These are phyloP conservation scores for Brachypodium distachyon DNA, from an alignment of 202 grass and related monocot species.

Conservation along the genomic window DNA sequence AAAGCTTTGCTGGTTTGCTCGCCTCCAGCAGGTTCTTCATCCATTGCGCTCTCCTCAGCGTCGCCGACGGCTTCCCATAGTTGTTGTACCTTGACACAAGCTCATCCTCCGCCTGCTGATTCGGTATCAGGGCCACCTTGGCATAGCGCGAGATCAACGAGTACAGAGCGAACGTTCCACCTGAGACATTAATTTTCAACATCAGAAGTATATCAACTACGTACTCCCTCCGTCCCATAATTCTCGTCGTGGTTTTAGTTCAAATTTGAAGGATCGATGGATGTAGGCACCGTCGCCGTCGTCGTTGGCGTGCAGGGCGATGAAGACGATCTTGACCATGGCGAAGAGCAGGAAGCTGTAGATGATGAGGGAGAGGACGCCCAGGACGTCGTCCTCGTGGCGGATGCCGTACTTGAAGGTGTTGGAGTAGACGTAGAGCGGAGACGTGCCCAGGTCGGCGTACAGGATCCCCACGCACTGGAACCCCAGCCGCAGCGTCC, in stretches of 20 bases:
- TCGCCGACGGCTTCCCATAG: slow-evolving; percentile 12
- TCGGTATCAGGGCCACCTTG: slow-evolving; percentile 55
- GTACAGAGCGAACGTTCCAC: slow-evolving; percentile 78
- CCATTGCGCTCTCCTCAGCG: slow-evolving; percentile 44
- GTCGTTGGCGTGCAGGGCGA: slow-evolving; percentile 56
- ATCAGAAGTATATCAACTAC: no score
- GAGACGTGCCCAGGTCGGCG: slow-evolving; percentile 58
- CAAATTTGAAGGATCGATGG: background rate
- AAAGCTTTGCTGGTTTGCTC: slow-evolving; percentile 18
- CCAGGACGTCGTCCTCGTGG: slow-evolving; percentile 38
- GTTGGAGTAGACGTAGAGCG: slow-evolving; percentile 50
- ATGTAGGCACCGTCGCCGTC: slow-evolving; percentile 32
- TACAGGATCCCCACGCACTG: slow-evolving; percentile 60
- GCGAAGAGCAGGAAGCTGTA: slow-evolving; percentile 48
- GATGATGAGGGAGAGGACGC: slow-evolving; percentile 62
- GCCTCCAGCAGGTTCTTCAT: slow-evolving; percentile 50
- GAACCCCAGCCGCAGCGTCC: slow-evolving; percentile 44
- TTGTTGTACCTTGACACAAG: slow-evolving; percentile 40
- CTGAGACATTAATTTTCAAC: background rate
- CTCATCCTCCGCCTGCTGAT: slow-evolving; percentile 67
- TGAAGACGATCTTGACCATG: slow-evolving; percentile 55
- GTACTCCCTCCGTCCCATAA: no score
- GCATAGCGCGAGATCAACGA: slow-evolving; percentile 64
- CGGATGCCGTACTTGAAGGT: slow-evolving; percentile 36
- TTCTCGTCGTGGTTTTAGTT: no score